Evolutionary conservation across 2,329 filamentous ascomycete species (phyloP).

Genomic region (Fusarium sp.): DNA sequence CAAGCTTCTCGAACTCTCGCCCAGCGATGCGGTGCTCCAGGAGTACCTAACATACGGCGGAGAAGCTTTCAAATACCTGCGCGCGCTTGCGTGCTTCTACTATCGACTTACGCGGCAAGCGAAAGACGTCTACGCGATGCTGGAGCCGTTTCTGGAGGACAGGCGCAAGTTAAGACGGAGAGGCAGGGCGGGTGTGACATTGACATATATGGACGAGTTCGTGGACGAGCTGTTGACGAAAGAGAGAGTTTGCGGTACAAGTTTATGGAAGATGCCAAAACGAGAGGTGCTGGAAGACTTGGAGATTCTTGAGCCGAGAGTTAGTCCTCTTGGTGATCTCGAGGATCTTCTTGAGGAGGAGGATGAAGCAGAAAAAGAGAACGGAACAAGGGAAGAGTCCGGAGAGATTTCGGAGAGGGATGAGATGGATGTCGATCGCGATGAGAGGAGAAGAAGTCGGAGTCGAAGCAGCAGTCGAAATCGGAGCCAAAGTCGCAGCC

Average conservation of each 20-base stretch:
- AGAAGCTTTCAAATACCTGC: constrained; percentile 86
- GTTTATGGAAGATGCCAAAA: constrained; percentile 89
- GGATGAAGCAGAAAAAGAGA: constrained; percentile 59
- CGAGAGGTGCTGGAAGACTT: constrained; percentile 88
- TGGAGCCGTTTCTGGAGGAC: constrained; percentile 89
- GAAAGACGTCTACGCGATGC: constrained; percentile 80
- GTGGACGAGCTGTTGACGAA: constrained; percentile 92
- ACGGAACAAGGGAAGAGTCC: constrained; percentile 56
- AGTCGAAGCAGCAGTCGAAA: constrained; percentile 43
- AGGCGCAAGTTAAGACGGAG: constrained; percentile 84
- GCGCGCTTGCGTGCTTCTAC: constrained; percentile 92
- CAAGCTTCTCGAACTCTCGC: constrained; percentile 91
- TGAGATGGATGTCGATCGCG: constrained; percentile 58
- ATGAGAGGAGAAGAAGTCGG: constrained; percentile 44
- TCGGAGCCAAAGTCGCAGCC: neutral
- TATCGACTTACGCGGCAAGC: constrained; percentile 88
- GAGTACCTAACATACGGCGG: constrained; percentile 85
- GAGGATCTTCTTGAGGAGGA: constrained; percentile 77
- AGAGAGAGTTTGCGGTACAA: constrained; percentile 91
- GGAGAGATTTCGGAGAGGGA: constrained; percentile 55
- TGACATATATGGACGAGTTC: constrained; percentile 92
- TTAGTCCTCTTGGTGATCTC: constrained; percentile 85
- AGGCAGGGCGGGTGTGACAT: constrained; percentile 77
- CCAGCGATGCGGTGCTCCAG: constrained; percentile 80
- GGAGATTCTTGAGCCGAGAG: constrained; percentile 85